Percentiles rank a stretch among this genome's conserved stretches.
Conservation (phyloP, 345 rosid genomes). For the Salix viminalis region DNA sequence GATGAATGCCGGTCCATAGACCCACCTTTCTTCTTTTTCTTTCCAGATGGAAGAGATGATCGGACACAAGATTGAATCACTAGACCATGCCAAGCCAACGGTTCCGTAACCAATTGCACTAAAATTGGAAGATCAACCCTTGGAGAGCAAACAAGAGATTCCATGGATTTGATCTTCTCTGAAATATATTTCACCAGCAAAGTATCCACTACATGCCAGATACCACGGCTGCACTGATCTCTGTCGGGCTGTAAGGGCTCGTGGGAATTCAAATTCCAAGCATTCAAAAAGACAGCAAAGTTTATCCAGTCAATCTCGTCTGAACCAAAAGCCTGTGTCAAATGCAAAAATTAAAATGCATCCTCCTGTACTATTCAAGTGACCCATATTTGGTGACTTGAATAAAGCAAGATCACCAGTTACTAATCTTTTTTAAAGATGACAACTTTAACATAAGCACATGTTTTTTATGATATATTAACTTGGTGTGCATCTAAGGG, state of each 20-base stretch:
- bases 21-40: slow-evolving; percentile 85
- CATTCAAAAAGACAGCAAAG: slow-evolving; percentile 74
- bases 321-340: slow-evolving; percentile 63
- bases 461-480: not conserved
- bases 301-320: slow-evolving; percentile 71
- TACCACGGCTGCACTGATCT: slow-evolving; percentile 18
- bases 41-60: slow-evolving; percentile 69
- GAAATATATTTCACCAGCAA: slow-evolving; percentile 50
- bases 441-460: not conserved
- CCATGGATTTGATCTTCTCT: slow-evolving; percentile 47
- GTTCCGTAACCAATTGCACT: slow-evolving; percentile 72
- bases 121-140: slow-evolving; percentile 44
- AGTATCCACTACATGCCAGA: slow-evolving; percentile 52
- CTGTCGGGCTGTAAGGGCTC: slow-evolving; percentile 36
- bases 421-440: not conserved
- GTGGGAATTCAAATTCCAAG: slow-evolving; percentile 66
- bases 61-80: slow-evolving; percentile 72
- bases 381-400: not conserved
- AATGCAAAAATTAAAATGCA: not conserved
- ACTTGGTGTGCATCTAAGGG: not conserved
- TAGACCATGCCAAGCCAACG: slow-evolving; percentile 84
- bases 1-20: slow-evolving; percentile 42
- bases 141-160: slow-evolving; percentile 41
- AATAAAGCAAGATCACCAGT: not conserved
- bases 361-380: not conserved